Percentiles rank a stretch among this genome's conserved stretches.
Conservation (phyloP, 306 rosid species). For the Cercis canadensis region DNA sequence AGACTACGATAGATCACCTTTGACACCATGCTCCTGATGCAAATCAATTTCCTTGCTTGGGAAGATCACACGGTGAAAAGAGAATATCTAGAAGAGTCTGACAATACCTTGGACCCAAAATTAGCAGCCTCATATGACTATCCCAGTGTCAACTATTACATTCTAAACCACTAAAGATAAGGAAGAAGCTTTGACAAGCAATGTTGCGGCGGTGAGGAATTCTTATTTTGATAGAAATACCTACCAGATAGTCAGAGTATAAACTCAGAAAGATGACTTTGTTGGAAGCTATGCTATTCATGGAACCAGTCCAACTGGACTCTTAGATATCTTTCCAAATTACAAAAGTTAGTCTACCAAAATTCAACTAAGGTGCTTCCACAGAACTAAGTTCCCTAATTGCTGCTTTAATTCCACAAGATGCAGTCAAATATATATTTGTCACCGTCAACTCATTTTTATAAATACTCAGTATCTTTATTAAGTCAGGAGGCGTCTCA, state of each 20-base stretch:
- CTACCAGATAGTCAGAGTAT: neutral
- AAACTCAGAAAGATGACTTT: too few species aligned
- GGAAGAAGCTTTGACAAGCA: neutral
- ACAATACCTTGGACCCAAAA: neutral
- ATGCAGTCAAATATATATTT: conserved; percentile 8
- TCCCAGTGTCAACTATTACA: neutral
- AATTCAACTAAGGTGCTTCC: conserved; percentile 1
- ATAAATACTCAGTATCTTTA: too few species aligned
- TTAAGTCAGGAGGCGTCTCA: too few species aligned
- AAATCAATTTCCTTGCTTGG: neutral
- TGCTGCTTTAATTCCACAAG: neutral
- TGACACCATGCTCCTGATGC: conserved; percentile 1
- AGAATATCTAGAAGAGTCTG: neutral
- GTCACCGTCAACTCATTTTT: too few species aligned
- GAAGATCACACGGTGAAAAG: neutral
- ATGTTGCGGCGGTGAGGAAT: neutral
- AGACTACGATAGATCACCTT: neutral
- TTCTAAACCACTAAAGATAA: neutral
- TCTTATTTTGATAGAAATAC: neutral
- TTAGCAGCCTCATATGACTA: neutral
- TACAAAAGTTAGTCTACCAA: neutral
- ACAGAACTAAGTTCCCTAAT: neutral
- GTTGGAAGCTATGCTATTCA: too few species aligned
- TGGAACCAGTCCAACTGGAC: neutral
- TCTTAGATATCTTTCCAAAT: neutral